These are phyloP conservation scores for Trichosporon sp. DNA, from an alignment of 1,284 basidiomycete genomes.

Conservation along the genomic window DNA sequence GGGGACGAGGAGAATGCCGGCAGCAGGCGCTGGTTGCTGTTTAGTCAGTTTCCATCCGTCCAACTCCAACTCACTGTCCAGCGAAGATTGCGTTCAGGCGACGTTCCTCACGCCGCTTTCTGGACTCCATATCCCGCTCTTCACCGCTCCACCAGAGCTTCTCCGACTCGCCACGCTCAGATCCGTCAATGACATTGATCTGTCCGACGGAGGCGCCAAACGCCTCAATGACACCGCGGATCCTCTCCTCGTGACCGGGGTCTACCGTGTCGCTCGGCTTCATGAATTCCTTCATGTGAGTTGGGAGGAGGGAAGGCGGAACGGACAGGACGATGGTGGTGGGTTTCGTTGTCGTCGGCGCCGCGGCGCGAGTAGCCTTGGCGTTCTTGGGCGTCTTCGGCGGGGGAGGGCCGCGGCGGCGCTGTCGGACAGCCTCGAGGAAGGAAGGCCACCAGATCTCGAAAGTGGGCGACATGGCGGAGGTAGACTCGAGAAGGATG, in stretches of 20 bases:
- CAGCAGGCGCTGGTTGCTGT: constrained; percentile 27
- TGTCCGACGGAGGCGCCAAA: constrained; percentile 31
- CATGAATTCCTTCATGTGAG: constrained; percentile 40
- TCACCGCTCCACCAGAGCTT: constrained; percentile 48
- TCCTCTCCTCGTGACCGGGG: constrained; percentile 37
- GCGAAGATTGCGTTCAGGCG: constrained; percentile 37
- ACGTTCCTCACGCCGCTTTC: constrained; percentile 38
- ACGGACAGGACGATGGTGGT: constrained; percentile 80
- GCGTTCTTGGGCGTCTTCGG: constrained; percentile 8
- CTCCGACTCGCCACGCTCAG: constrained; percentile 30
- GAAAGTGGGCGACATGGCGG: constrained; percentile 70
- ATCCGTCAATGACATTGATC: constrained; percentile 31
- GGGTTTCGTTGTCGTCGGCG: constrained; percentile 54
- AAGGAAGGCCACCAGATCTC: constrained; percentile 77
- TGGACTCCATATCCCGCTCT: constrained; percentile 42
- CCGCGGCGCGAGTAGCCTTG: background rate
- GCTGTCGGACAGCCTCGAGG: constrained; percentile 70
- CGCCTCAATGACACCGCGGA: constrained; percentile 36
- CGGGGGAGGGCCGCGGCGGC: constrained; percentile 57
- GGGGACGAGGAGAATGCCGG: constrained; percentile 26
- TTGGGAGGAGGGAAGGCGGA: constrained; percentile 68
- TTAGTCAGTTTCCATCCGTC: background rate
- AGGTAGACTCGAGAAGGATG: constrained; percentile 78
- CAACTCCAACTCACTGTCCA: constrained; percentile 29
- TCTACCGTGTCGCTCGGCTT: constrained; percentile 43